Evolutionary conservation across 305 asterid genomes (phyloP).

Genomic region (Fraxinus baroniana): DNA sequence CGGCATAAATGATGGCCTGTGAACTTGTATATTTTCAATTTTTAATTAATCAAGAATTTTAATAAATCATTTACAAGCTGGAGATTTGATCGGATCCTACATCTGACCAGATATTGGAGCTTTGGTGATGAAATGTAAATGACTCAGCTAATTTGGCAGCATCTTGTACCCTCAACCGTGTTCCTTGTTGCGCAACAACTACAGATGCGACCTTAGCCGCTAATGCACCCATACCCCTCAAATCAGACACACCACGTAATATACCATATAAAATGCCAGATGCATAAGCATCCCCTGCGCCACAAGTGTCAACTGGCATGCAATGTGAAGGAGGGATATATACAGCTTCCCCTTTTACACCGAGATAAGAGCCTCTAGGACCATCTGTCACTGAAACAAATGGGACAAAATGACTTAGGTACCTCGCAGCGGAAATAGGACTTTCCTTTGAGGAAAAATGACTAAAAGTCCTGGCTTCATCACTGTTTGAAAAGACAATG

Average conservation of each 20-base stretch:
- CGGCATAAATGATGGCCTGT: constrained; percentile 2
- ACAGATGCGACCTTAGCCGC: constrained; percentile 91
- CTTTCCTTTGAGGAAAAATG: constrained; percentile 69
- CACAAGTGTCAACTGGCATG: constrained; percentile 80
- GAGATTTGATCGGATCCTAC: constrained; percentile 80
- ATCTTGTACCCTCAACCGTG: constrained; percentile 78
- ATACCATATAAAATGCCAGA: constrained; percentile 85
- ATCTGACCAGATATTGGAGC: constrained; percentile 55
- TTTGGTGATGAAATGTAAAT: constrained; percentile 45
- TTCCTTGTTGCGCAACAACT: constrained; percentile 94
- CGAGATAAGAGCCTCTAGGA: constrained; percentile 87
- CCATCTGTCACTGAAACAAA: constrained; percentile 95
- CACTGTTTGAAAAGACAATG: constrained; percentile 80
- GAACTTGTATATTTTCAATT: constrained; percentile 2
- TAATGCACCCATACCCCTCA: constrained; percentile 70
- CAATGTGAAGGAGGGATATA: constrained; percentile 92
- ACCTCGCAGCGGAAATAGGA: constrained; percentile 76
- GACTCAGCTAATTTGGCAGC: constrained; percentile 61
- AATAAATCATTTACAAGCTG: constrained; percentile 45
- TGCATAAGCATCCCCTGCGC: constrained; percentile 99
- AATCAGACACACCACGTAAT: constrained; percentile 59
- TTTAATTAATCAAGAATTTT: not conserved
- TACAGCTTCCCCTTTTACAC: constrained; percentile 87
- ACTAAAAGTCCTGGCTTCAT: constrained; percentile 84
- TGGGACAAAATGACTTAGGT: constrained; percentile 93